A percentile compares a stretch with the other conserved stretches of the same genome.
Evolutionary conservation across 371 early-diverging fungal species (phyloP).

Genomic region (Conidiobolus incongruus): DNA sequence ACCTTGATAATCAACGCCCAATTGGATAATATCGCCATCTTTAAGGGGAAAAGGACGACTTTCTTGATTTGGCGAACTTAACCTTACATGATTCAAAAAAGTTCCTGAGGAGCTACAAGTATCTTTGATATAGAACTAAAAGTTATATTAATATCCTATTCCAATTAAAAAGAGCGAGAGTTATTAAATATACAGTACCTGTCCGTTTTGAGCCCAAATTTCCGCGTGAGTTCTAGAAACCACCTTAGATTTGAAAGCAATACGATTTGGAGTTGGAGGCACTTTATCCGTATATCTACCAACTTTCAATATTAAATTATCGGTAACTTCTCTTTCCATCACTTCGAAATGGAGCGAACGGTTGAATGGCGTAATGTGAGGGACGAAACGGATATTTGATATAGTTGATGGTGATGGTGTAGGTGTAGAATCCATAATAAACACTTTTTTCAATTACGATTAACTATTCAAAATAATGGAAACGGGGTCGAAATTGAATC

Average conservation of each 20-base stretch:
- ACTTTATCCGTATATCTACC: slow-evolving; percentile 55
- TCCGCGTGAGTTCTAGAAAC: slow-evolving; percentile 85
- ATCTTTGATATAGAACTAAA: slow-evolving; percentile 63
- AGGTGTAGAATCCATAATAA: too few relatives aligned
- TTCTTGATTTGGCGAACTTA: slow-evolving; percentile 69
- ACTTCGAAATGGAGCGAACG: slow-evolving; percentile 58
- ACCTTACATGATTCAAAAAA: slow-evolving; percentile 77
- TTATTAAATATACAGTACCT: slow-evolving; percentile 24
- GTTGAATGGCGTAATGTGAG: slow-evolving; percentile 19
- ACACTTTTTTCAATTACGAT: too few relatives aligned
- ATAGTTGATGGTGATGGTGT: slow-evolving; percentile 6
- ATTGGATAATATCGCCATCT: slow-evolving; percentile 80
- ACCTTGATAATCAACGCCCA: slow-evolving; percentile 93
- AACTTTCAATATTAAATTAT: slow-evolving; percentile 41
- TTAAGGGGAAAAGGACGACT: slow-evolving; percentile 53
- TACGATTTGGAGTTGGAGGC: slow-evolving; percentile 21
- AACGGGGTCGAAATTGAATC: too few relatives aligned
- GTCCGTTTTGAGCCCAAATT: slow-evolving; percentile 59
- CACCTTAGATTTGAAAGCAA: slow-evolving; percentile 83
- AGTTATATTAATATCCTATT: neutral
- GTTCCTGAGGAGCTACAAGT: slow-evolving; percentile 89
- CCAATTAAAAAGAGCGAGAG: slow-evolving; percentile 1
- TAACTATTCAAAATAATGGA: too few relatives aligned
- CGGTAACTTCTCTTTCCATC: slow-evolving; percentile 51
- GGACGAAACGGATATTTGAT: slow-evolving; percentile 53